Evolutionary conservation across 352 stramenopile species (phyloP).

Genomic region (Peronosclerospora sorghi): DNA sequence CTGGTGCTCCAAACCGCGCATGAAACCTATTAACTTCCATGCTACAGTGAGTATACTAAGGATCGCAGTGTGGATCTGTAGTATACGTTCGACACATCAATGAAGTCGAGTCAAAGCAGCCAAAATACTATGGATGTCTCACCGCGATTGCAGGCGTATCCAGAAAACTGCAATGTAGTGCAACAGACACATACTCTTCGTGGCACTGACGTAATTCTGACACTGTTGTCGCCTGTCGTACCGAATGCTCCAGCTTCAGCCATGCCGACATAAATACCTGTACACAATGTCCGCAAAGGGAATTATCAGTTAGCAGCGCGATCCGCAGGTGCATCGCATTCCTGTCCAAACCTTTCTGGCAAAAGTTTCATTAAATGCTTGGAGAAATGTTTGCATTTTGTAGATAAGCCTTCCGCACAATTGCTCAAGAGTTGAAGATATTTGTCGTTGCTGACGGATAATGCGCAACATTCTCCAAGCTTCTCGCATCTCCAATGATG

Average conservation of each 20-base stretch:
- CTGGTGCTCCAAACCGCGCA: conserved; percentile 20
- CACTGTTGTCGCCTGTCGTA: conserved; percentile 14
- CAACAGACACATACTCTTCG: conserved; percentile 25
- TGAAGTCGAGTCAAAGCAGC: background rate
- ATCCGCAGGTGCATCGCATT: background rate
- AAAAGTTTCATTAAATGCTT: conserved; percentile 41
- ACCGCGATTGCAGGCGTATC: conserved; percentile 17
- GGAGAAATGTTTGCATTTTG: conserved; percentile 30
- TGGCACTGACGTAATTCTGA: conserved; percentile 22
- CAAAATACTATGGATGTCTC: background rate
- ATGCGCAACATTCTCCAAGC: conserved; percentile 25
- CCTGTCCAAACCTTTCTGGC: conserved; percentile 19
- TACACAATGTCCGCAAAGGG: background rate
- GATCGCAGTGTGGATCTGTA: conserved; percentile 27
- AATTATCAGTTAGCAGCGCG: too few species aligned
- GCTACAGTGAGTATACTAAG: conserved; percentile 8
- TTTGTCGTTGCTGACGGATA: conserved; percentile 8
- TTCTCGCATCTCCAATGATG: conserved; percentile 30
- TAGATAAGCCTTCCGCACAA: conserved; percentile 23
- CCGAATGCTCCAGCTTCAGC: conserved; percentile 16
- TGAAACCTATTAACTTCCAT: conserved; percentile 26
- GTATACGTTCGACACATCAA: background rate
- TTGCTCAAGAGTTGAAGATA: conserved; percentile 11
- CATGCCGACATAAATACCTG: conserved; percentile 36
- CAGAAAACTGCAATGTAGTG: conserved; percentile 31